These are phyloP conservation scores for Aureobasidium sp. DNA, from an alignment of 2,329 filamentous ascomycete species.

Conservation along the genomic window DNA sequence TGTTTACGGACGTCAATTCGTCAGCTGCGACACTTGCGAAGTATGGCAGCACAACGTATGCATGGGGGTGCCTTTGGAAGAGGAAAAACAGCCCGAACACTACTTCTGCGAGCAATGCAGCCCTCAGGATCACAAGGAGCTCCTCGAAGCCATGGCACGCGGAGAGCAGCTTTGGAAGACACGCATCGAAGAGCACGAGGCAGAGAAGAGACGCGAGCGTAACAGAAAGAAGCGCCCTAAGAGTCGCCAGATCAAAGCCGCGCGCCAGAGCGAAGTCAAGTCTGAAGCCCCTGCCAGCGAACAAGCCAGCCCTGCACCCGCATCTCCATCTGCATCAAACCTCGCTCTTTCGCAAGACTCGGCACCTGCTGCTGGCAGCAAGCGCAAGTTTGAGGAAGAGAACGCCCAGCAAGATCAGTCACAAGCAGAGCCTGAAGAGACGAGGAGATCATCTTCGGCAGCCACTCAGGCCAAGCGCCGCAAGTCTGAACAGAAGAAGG, in stretches of 20 bases:
- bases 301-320: slow-evolving; percentile 8
- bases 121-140: slow-evolving; percentile 73
- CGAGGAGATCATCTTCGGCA: slow-evolving; percentile 16
- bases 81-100: slow-evolving; percentile 65
- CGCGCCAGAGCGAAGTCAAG: slow-evolving; percentile 25
- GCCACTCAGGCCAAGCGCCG: slow-evolving; percentile 30
- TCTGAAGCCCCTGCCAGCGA: slow-evolving; percentile 14
- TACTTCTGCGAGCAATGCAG: slow-evolving; percentile 92
- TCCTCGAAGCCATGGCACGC: slow-evolving; percentile 67
- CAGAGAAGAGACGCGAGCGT: slow-evolving; percentile 47
- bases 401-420: slow-evolving; percentile 1
- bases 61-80: slow-evolving; percentile 75
- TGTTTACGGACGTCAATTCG: slow-evolving; percentile 84
- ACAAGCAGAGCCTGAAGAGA: not conserved
- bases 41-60: slow-evolving; percentile 98
- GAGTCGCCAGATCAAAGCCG: slow-evolving; percentile 36
- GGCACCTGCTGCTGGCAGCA: slow-evolving; percentile 21
- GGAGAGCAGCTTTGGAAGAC: slow-evolving; percentile 86
- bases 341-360: slow-evolving; percentile 15
- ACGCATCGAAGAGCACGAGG: slow-evolving; percentile 51
- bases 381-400: slow-evolving; percentile 29
- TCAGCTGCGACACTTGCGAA: slow-evolving; percentile 84
- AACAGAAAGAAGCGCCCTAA: slow-evolving; percentile 55
- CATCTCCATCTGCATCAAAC: slow-evolving; percentile 2
- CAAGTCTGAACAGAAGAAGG: slow-evolving; percentile 26